These are phyloP conservation scores for Diaporthe citri DNA, from an alignment of 2,329 filamentous ascomycete species.

Conservation along the genomic window DNA sequence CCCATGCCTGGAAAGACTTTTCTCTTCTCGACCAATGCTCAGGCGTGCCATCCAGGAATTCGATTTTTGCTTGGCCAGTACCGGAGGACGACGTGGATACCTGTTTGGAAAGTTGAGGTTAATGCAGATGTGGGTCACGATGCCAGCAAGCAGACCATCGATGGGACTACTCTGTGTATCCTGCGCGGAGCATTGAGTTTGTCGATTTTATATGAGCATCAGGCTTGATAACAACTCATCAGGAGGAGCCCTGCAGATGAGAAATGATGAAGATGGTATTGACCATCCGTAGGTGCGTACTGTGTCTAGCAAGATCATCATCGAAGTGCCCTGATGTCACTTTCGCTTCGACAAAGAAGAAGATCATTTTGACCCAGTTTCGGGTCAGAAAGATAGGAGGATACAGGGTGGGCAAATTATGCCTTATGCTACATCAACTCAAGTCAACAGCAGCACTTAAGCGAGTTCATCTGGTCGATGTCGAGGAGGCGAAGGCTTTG, in stretches of 20 bases:
- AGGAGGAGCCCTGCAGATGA: not conserved
- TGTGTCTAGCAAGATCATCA: not conserved
- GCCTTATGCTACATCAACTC: too few relatives aligned
- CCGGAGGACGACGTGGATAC: not conserved
- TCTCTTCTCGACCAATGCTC: not conserved
- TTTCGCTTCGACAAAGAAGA: too few relatives aligned
- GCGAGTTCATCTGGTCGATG: not conserved
- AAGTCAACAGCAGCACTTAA: not conserved
- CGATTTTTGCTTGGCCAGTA: not conserved
- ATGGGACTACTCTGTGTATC: not conserved
- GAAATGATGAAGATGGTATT: not conserved
- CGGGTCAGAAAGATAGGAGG: not conserved
- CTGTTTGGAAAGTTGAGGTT: not conserved
- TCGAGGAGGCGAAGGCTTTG: not conserved
- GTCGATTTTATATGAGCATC: not conserved
- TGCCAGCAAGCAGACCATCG: not conserved
- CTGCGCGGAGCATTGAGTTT: not conserved
- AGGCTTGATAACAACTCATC: too few relatives aligned
- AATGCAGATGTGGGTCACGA: conserved; percentile 1
- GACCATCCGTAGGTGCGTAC: too few relatives aligned
- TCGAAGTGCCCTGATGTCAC: not conserved
- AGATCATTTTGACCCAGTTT: not conserved
- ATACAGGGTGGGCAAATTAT: not conserved
- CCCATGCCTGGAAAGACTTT: not conserved
- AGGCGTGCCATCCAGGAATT: not conserved